Evolutionary conservation across 352 stramenopile genomes (phyloP).

Genomic region (Phytophthora sp.): DNA sequence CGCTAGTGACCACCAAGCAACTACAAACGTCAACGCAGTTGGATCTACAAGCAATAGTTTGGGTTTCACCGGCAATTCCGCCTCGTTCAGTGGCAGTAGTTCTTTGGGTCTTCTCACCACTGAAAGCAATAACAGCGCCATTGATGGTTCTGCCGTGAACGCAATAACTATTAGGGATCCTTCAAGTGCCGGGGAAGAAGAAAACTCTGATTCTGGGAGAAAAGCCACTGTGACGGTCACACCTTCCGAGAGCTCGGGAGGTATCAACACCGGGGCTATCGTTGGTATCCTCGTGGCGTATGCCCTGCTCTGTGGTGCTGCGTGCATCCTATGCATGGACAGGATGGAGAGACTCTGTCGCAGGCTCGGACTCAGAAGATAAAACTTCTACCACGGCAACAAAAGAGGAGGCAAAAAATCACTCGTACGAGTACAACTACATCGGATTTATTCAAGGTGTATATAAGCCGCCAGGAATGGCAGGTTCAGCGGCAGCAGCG

Average conservation of each 20-base stretch:
- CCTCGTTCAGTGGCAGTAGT: not conserved
- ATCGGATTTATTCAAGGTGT: slow-evolving; percentile 36
- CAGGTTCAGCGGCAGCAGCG: slow-evolving; percentile 11
- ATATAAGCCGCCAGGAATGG: slow-evolving; percentile 21
- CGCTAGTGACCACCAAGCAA: not conserved
- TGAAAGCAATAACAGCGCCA: too few species aligned
- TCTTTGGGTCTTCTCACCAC: too few species aligned
- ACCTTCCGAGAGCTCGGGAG: slow-evolving; percentile 1
- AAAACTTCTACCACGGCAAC: not conserved
- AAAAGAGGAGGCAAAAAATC: slow-evolving; percentile 2
- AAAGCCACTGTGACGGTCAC: slow-evolving; percentile 3
- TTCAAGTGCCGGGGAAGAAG: too few species aligned
- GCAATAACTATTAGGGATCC: too few species aligned
- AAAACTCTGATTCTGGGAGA: not conserved
- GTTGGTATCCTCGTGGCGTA: slow-evolving; percentile 26
- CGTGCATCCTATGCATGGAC: slow-evolving; percentile 26
- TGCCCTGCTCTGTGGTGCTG: slow-evolving; percentile 13
- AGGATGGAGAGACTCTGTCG: slow-evolving; percentile 13
- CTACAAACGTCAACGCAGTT: too few species aligned
- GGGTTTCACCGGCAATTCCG: not conserved
- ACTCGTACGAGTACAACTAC: slow-evolving; percentile 33
- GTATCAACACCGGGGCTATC: slow-evolving; percentile 23
- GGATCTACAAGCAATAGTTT: not conserved
- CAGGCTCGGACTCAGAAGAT: slow-evolving; percentile 13
- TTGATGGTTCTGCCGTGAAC: too few species aligned